Conservation (phyloP, 2,329 filamentous ascomycete species). For the Colletotrichum tofieldiae region DNA sequence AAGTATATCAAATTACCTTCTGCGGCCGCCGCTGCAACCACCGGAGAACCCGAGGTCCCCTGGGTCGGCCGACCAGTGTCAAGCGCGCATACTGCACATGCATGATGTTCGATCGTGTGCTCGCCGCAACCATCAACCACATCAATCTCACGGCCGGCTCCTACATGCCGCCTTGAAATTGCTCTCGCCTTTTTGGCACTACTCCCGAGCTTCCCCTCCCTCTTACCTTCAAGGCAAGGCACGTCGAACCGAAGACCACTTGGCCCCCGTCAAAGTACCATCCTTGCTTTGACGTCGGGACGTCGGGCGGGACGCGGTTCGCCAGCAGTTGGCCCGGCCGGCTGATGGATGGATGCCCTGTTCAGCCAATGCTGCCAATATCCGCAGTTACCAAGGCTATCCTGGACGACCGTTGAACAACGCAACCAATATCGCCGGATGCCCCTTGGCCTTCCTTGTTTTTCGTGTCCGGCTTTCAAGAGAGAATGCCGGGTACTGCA, state of each 20-base stretch:
- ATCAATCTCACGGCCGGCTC: conserved; percentile 2
- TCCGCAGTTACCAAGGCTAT: conserved; percentile 24
- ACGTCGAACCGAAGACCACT: neutral
- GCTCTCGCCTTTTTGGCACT: neutral
- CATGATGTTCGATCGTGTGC: neutral
- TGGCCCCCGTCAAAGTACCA: neutral
- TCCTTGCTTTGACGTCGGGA: conserved; percentile 35
- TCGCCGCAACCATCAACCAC: neutral
- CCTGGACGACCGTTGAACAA: conserved; percentile 21
- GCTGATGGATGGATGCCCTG: conserved; percentile 23
- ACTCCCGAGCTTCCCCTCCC: neutral
- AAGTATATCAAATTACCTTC: neutral
- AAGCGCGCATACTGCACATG: conserved; percentile 18
- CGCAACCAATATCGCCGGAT: conserved; percentile 29
- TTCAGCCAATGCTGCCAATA: conserved; percentile 15
- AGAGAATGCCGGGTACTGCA: conserved; percentile 16
- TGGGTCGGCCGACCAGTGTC: neutral
- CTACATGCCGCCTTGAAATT: neutral
- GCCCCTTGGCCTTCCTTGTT: conserved; percentile 21
- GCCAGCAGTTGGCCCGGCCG: conserved; percentile 19
- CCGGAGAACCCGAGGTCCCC: neutral
- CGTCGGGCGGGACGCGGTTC: conserved; percentile 39
- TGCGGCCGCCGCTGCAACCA: conserved; percentile 27
- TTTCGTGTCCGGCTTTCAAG: neutral
- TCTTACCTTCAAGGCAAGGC: neutral